These are phyloP conservation scores for Eucalyptus pauciflora DNA, from an alignment of 345 rosid genomes.

Conservation along the genomic window DNA sequence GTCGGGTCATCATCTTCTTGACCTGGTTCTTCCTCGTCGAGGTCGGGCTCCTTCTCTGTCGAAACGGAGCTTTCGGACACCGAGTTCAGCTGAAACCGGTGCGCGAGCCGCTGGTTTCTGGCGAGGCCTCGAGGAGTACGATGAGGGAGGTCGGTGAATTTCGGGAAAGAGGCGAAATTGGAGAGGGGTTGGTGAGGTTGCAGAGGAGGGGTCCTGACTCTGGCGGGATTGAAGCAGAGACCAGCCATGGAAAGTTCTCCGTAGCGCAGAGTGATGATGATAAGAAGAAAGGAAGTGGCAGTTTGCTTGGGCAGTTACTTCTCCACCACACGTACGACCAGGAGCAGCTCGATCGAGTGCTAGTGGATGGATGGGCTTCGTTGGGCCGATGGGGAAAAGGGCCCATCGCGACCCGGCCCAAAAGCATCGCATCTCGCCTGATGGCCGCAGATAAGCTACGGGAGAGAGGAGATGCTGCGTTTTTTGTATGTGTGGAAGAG, in stretches of 20 bases:
- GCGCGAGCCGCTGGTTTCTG: conserved; percentile 2
- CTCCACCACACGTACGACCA: background rate
- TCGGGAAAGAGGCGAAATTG: conserved; percentile 13
- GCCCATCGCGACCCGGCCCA: background rate
- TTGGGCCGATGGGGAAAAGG: background rate
- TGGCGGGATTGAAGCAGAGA: conserved; percentile 59
- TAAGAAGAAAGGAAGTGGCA: background rate
- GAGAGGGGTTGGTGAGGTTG: conserved; percentile 18
- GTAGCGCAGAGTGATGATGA: background rate
- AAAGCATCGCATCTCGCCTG: background rate
- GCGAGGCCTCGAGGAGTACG: conserved; percentile 4
- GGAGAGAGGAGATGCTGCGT: background rate
- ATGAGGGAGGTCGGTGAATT: conserved; percentile 17
- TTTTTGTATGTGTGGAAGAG: background rate
- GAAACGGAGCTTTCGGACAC: conserved; percentile 43
- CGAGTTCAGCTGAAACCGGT: conserved; percentile 19
- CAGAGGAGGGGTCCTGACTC: conserved; percentile 24
- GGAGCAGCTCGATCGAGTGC: background rate
- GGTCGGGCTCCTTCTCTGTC: conserved; percentile 25
- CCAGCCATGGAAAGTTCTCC: conserved; percentile 42
- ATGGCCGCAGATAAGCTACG: background rate
- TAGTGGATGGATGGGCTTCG: background rate
- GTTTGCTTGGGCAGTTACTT: background rate
- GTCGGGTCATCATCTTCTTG: conserved; percentile 61
- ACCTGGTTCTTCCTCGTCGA: background rate